phyloP scores from a whole-genome alignment of 352 stramenopile species.

The Phytophthora citrophthora region DNA sequence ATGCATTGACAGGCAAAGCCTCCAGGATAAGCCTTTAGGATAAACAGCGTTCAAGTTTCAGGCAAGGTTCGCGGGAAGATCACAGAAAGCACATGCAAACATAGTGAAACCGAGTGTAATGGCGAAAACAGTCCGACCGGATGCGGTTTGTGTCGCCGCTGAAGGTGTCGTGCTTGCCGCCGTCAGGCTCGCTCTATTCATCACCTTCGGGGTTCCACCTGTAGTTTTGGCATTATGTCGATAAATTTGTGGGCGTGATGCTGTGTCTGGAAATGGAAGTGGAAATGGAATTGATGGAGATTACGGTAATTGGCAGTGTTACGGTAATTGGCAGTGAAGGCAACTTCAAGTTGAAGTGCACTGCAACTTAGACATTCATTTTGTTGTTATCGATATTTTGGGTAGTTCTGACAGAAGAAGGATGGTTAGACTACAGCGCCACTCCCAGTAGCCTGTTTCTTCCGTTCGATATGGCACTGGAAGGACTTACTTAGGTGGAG shows the following conservation, averaged over 20 bases:
- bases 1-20: constrained; percentile 7
- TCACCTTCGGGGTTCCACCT: too few relatives aligned
- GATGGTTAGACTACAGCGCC: constrained; percentile 14
- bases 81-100: not conserved
- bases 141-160: not conserved
- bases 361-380: not conserved
- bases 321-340: not conserved
- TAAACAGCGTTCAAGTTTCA: not conserved
- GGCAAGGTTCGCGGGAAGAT: constrained; percentile 21
- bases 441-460: constrained; percentile 9
- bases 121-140: constrained; percentile 18
- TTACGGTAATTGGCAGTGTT: too few relatives aligned
- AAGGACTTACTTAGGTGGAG: constrained; percentile 6
- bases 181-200: not conserved
- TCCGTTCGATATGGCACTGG: constrained; percentile 19
- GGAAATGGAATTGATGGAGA: too few relatives aligned
- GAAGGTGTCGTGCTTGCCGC: not conserved
- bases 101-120: constrained; percentile 6
- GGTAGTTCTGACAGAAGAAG: not conserved
- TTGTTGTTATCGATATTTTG: not conserved
- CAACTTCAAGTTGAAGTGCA: constrained; percentile 36
- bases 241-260: too few relatives aligned
- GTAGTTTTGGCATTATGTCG: too few relatives aligned
- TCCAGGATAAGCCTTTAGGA: not conserved
- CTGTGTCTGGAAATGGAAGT: too few relatives aligned